A percentile compares a stretch with the other conserved stretches of the same genome.
Evolutionary conservation across 805 yeast species (phyloP).

Genomic region (Cyberlindnera meyerae): DNA sequence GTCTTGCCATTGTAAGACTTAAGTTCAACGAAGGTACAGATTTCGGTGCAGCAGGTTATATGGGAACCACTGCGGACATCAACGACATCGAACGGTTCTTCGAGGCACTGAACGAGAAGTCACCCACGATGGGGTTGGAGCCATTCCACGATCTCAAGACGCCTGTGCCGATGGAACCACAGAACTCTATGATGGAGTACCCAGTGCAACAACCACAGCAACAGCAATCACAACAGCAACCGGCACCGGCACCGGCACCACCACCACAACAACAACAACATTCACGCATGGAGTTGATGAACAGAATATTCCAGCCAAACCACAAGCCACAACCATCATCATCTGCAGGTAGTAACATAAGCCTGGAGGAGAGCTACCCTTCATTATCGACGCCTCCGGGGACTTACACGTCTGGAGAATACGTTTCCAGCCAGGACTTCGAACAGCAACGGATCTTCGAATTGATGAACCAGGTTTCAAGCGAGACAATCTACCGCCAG

Average conservation of each 20-base stretch:
- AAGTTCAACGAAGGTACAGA: constrained; percentile 30
- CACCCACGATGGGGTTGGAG: constrained; percentile 12
- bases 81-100: constrained; percentile 25
- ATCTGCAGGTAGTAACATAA: background rate
- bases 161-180: constrained; percentile 13
- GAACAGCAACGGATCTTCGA: constrained; percentile 58
- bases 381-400: constrained; percentile 23
- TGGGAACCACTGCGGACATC: constrained; percentile 12
- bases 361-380: constrained; percentile 18
- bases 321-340: background rate
- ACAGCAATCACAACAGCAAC: too few species aligned
- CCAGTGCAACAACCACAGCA: too few species aligned
- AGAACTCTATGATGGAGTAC: background rate
- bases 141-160: constrained; percentile 12
- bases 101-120: constrained; percentile 19
- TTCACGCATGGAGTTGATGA: background rate
- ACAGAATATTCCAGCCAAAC: background rate
- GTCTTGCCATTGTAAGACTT: constrained; percentile 65
- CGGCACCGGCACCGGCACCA: too few species aligned
- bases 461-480: constrained; percentile 52
- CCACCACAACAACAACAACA: too few species aligned
- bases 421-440: constrained; percentile 14
- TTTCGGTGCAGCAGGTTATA: background rate
- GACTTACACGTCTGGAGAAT: background rate
- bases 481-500: constrained; percentile 65